Base-by-base conservation (phyloP, 176 grass and related monocot species). In the Zizania latifolia region DNA sequence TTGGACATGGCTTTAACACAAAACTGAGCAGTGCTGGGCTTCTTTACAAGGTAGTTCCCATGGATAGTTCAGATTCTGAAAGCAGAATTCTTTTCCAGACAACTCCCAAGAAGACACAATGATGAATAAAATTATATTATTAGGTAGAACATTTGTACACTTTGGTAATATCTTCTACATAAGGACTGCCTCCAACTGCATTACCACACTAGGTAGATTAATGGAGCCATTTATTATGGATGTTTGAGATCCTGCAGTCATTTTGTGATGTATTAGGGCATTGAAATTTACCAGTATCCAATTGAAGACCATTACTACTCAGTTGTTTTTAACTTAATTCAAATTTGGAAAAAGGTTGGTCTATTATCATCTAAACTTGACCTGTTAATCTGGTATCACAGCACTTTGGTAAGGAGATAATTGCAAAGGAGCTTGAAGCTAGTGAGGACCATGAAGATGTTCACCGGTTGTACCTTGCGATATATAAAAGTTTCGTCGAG, bases 21-120 rank as follows among this genome's bases (percentile, higher is more conserved):
- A 99, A 99, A 87, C 95, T 99, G 78, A 99, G 95, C 65, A 94
- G 91, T 86, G 95, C 95, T 70, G 95, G 95, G n/a, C 86, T 99
- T 60, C 91, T 99, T 28, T 99, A 99, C 79, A 99, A 92, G 95
- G 95, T 99, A 94, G 2, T 65, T 43, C 24, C 6, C 19, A 21
- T 34, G 13, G 0, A 28, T 0, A 58, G 27, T 64, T n/a, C 48
- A 43, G 10, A 38, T 83, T 1, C 34, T 83, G 2, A 50, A 29
- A 50, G 54, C 45, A 48, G 30, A 74, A 41, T 22, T 70, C 2
- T 26, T 78, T 41, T 61, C 13, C n/a, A 3, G 5, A 61, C 14
- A 27, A 3, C 57, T 50, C 28, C 14, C 13, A 23, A 27, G 14
- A 8, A 36, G 8, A 48, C 10, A 71, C 19, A 35, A 34, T 29